Base-by-base conservation (phyloP, 2,329 filamentous ascomycete species). In the Aspergillaceae sp. region DNA sequence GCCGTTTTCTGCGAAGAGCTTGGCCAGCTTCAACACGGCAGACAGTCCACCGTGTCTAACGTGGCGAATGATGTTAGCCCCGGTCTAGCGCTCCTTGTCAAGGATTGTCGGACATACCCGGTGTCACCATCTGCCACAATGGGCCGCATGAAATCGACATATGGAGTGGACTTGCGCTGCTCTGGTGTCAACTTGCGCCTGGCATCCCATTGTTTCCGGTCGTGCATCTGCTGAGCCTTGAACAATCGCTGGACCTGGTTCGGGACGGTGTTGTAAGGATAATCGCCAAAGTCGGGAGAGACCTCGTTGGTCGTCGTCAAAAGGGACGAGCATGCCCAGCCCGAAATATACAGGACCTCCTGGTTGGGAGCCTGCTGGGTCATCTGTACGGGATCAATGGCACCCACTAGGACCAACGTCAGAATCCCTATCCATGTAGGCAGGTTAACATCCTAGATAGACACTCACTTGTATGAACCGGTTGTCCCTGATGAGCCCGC, bases 321-420 rank as follows among this genome's bases (percentile, higher is more conserved):
- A 19, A 95, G 80, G 0, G 89, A 91, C 0, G 91, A 97, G 71
- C 92, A 97, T 4, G 92, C 92, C 92, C 92, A 98, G 51, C 92
- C 92, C 0, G 90, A 96, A 52, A 98, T 77, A 69, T 98, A 98
- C 40, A 98, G 78, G 11, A 96, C 86, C 66, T 98, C 91, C 65
- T 97, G 92, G 70, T 97, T 87, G 4, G 87, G 80, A 10, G 92
- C 92, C 73, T 97, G 92, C 68, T 98, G 92, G 42, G 92, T 95
- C 92, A 98, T 97, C 72, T 98, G 92, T 7, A 97, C 83, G n/a
- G 92, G 92, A 63, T 98, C 92, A 69, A 98, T 94, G 49, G 90
- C 92, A 57, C 92, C 92, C 86, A 98, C 87, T 91, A 44, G 37
- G 19, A 36, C n/a, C 37, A 19, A 34, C n/a, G 48, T 59, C 46